Evolutionary conservation across 2,329 filamentous ascomycete species (phyloP).

Genomic region (Colletotrichum sp.): DNA sequence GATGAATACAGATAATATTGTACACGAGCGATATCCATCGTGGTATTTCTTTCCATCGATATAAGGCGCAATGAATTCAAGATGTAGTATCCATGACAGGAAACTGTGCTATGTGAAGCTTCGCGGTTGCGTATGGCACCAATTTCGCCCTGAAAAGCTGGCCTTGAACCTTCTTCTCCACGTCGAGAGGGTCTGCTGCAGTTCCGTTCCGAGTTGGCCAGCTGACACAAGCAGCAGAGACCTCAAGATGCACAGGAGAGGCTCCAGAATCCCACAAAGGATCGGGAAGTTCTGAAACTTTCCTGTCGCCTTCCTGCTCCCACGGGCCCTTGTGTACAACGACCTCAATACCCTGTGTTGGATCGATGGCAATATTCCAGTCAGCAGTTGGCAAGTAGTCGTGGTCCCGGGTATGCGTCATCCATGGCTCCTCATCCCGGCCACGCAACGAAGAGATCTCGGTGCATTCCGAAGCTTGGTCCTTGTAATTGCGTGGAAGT

Average conservation of each 20-base stretch:
- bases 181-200: slow-evolving; percentile 20
- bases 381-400: slow-evolving; percentile 35
- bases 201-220: neutral
- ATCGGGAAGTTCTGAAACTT: slow-evolving; percentile 28
- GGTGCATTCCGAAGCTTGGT: slow-evolving; percentile 25
- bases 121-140: slow-evolving; percentile 49
- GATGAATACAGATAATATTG: no score
- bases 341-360: neutral
- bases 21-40: no score
- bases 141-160: slow-evolving; percentile 21
- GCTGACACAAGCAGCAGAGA: slow-evolving; percentile 28
- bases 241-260: slow-evolving; percentile 32
- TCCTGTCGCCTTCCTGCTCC: neutral
- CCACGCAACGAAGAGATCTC: slow-evolving; percentile 23
- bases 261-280: slow-evolving; percentile 35
- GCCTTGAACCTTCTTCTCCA: slow-evolving; percentile 31
- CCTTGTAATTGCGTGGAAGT: neutral
- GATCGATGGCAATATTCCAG: slow-evolving; percentile 33
- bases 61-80: neutral
- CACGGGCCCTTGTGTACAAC: slow-evolving; percentile 23
- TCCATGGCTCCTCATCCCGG: slow-evolving; percentile 21
- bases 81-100: slow-evolving; percentile 23
- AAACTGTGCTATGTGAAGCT: slow-evolving; percentile 49
- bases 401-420: slow-evolving; percentile 28
- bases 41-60: fast-evolving